Base-by-base conservation (phyloP, 371 early-diverging fungal species). In the Syncephalastrum sp. region DNA sequence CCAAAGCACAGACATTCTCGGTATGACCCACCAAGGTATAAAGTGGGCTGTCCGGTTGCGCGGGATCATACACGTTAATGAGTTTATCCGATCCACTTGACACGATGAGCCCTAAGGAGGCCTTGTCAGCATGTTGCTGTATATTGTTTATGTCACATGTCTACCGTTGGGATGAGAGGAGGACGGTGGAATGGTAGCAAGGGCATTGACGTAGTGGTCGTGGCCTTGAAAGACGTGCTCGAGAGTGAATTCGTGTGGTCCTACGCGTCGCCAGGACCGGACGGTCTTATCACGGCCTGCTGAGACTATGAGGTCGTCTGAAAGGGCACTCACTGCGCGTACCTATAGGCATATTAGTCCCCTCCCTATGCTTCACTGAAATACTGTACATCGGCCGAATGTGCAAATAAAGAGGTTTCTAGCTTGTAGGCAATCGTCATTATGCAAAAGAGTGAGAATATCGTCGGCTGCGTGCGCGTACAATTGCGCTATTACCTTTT, bases 81-180 rank as follows among this genome's bases (percentile, higher is more conserved):
- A 83, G 56, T 59, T 91, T 93, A 67, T 97, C 98, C 4, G 84
- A 81, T 25, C 95, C 89, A 51, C 93, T 90, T 15, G 90, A 91
- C 12, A 89, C 87, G 50, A 97, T 76, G 24, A 93, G 75, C 4
- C 93, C 94, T 91, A 58, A 8, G 13, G 13, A 17, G 8, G 21
- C 21, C 21, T 21, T 13, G 8, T 19, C 12, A n/a, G 51, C n/a
- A 21, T 27, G 21, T 6, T 42, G 4, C 16, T 17, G 42, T 21
- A n/a, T 21, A 7, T 51, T 19, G 17, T 16, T 10, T 33, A 12
- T 33, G 8, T 5, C 10, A 2, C 13, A 25, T n/a, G 23, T 25
- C 46, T 63, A 90, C 94, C 94, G 38, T 85, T 61, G 4, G 89
- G 89, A 61, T 78, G 74, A n/a, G 68, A 64, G 2, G 62, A 61